Evolutionary conservation across 345 rosid species (phyloP).

Genomic region (Nasturtium officinale): DNA sequence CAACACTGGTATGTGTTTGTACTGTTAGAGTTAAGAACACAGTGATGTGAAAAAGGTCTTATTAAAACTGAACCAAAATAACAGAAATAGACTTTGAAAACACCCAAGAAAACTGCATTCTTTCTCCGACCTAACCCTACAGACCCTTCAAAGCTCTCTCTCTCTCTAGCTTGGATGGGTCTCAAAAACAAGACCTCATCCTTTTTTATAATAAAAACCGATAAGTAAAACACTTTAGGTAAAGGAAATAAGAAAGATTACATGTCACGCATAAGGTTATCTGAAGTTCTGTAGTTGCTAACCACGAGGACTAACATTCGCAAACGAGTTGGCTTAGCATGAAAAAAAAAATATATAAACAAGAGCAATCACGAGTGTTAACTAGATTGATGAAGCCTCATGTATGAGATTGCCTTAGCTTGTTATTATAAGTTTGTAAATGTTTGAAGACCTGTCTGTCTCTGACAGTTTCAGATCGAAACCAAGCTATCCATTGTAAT

Average conservation of each 20-base stretch:
- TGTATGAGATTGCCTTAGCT: constrained; percentile 10
- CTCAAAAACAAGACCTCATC: constrained; percentile 9
- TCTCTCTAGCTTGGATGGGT: constrained; percentile 19
- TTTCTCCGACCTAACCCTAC: neutral
- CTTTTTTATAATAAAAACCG: neutral
- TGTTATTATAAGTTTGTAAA: neutral
- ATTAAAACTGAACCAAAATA: constrained; percentile 1
- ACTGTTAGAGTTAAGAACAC: constrained; percentile 4
- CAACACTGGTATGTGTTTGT: constrained; percentile 64
- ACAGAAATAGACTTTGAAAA: constrained; percentile 15
- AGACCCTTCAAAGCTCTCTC: constrained; percentile 16
- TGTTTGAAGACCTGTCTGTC: constrained; percentile 1
- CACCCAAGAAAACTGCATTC: neutral
- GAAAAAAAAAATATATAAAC: neutral
- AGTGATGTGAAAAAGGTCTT: neutral
- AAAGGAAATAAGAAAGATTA: constrained; percentile 5
- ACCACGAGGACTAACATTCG: neutral
- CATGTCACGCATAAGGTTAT: neutral
- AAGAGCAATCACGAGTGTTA: neutral
- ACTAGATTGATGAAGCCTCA: constrained; percentile 8
- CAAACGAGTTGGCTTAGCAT: neutral
- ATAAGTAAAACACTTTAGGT: neutral
- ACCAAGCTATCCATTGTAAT: neutral
- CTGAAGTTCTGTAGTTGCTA: neutral
- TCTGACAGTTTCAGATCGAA: neutral